Percentiles rank a stretch among this genome's conserved stretches.
Conservation (phyloP, 1,139 yeast species). For the Suhomyces kunorum region DNA sequence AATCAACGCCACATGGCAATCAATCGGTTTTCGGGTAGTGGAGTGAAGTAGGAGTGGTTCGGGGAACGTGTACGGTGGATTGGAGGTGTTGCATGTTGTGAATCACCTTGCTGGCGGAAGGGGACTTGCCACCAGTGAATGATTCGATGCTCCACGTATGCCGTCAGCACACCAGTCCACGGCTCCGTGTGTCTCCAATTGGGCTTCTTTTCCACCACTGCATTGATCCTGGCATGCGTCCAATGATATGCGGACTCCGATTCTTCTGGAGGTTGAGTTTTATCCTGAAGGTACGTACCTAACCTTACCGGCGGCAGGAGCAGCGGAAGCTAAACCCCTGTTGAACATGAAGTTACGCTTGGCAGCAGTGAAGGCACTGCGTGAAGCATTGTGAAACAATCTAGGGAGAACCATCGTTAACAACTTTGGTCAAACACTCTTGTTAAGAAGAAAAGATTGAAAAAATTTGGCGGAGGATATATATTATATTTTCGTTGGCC, state of each 20-base stretch:
- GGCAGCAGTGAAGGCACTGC: constrained; percentile 88
- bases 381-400: constrained; percentile 86
- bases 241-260: too few relatives aligned
- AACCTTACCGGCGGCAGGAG: constrained; percentile 82
- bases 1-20: background rate
- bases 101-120: too few relatives aligned
- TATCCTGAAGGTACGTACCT: constrained; percentile 58
- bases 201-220: too few relatives aligned
- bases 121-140: too few relatives aligned
- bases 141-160: too few relatives aligned
- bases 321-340: constrained; percentile 89
- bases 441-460: constrained; percentile 12
- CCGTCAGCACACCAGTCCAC: too few relatives aligned
- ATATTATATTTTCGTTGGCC: constrained; percentile 15
- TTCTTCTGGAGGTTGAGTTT: too few relatives aligned
- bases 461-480: constrained; percentile 13
- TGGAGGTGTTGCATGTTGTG: too few relatives aligned
- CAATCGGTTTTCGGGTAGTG: too few relatives aligned
- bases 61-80: background rate
- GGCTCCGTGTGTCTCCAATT: background rate
- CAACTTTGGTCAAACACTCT: constrained; percentile 24
- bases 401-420: constrained; percentile 76
- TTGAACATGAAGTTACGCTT: constrained; percentile 74
- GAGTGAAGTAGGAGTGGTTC: too few relatives aligned
- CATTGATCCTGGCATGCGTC: too few relatives aligned